Conservation (phyloP, 2,329 filamentous ascomycete species). For the Trichoderma pleuroti region DNA sequence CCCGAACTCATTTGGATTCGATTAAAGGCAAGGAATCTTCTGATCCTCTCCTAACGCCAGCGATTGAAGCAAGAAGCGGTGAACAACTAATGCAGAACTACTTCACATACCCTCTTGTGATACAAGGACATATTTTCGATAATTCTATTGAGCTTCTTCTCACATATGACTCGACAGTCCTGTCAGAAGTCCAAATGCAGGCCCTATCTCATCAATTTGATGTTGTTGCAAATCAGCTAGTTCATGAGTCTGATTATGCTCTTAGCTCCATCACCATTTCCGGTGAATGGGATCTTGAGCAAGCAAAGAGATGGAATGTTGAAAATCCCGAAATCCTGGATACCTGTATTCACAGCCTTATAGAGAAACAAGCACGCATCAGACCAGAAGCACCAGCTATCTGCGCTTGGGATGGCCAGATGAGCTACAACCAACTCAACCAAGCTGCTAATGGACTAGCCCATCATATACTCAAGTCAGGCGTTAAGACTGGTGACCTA, state of each 20-base stretch:
- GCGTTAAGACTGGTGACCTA: slow-evolving; percentile 25
- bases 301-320: slow-evolving; percentile 7
- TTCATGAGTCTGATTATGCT: background rate
- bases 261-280: slow-evolving; percentile 1
- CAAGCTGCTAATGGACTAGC: background rate
- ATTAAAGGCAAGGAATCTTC: background rate
- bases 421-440: slow-evolving; percentile 24
- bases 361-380: background rate
- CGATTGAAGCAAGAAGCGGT: background rate
- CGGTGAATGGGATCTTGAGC: slow-evolving; percentile 11
- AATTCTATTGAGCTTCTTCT: slow-evolving; percentile 3
- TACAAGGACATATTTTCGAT: slow-evolving; percentile 10
- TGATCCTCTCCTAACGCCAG: background rate
- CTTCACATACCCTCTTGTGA: slow-evolving; percentile 16
- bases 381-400: slow-evolving; percentile 17
- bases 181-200: slow-evolving; percentile 7
- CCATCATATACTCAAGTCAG: background rate
- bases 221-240: background rate
- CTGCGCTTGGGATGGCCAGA: slow-evolving; percentile 24
- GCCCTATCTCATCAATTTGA: slow-evolving; percentile 16
- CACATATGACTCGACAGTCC: background rate
- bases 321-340: slow-evolving; percentile 10
- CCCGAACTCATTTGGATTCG: background rate
- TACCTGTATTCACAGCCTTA: slow-evolving; percentile 5
- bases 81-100: slow-evolving; percentile 13